Evolutionary conservation across 371 early-diverging fungal genomes (phyloP).

Genomic region (Parasitella parasitica): DNA sequence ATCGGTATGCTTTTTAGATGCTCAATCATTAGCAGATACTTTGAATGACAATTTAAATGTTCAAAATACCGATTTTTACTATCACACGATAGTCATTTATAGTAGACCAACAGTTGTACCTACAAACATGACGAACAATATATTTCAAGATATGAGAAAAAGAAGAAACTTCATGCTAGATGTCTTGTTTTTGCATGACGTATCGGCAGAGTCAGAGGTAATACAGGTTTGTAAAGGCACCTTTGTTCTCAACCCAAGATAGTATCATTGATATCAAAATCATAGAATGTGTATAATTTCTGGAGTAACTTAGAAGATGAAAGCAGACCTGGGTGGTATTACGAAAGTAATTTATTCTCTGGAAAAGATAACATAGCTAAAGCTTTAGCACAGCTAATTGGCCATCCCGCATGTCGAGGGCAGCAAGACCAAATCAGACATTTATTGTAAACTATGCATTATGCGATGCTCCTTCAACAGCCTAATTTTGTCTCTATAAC

Average conservation of each 20-base stretch:
- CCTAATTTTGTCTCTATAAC: constrained; percentile 4
- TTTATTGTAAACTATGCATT: neutral
- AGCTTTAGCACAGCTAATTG: constrained; percentile 5
- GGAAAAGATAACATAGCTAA: constrained; percentile 8
- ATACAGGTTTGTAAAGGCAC: neutral
- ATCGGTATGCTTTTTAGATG: neutral
- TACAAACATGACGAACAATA: neutral
- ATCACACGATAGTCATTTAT: constrained; percentile 9
- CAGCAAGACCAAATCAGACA: neutral
- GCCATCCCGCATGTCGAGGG: constrained; percentile 10
- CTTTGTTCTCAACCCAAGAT: neutral
- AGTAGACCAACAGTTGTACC: constrained; percentile 1
- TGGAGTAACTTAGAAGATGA: constrained; percentile 7
- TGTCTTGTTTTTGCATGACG: constrained; percentile 5
- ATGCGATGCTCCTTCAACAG: constrained; percentile 1
- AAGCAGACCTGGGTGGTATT: constrained; percentile 12
- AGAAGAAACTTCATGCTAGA: constrained; percentile 4
- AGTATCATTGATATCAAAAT: neutral
- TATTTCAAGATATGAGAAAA: neutral
- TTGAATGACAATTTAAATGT: neutral
- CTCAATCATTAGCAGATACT: neutral
- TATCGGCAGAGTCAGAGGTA: neutral
- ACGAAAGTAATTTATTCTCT: neutral
- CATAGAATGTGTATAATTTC: neutral
- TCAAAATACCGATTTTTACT: neutral